phyloP scores from a whole-genome alignment of 2,329 filamentous ascomycete species.

The Chaetomium sp. region DNA sequence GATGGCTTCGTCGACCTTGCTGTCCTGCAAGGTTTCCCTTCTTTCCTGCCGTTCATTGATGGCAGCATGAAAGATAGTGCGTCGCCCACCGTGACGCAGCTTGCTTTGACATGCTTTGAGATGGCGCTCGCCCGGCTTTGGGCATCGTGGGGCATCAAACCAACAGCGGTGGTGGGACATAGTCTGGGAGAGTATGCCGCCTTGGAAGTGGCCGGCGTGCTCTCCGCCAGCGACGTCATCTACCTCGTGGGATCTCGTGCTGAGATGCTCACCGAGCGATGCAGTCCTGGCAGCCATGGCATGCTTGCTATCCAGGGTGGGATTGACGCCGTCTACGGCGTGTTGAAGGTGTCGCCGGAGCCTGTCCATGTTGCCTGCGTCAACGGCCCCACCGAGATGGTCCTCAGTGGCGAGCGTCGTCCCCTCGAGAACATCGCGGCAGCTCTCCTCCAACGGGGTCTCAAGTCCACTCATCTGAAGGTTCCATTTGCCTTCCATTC shows the following conservation, averaged over 20 bases:
- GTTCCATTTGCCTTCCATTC: constrained; percentile 51
- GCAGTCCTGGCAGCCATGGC: constrained; percentile 58
- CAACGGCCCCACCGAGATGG: constrained; percentile 69
- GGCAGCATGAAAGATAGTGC: constrained; percentile 39
- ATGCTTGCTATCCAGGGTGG: constrained; percentile 46
- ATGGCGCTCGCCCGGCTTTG: constrained; percentile 52
- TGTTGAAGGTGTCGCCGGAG: constrained; percentile 36
- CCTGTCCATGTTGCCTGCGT: constrained; percentile 58
- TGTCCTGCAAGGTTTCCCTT: constrained; percentile 47
- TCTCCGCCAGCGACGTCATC: constrained; percentile 65
- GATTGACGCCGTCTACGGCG: constrained; percentile 46
- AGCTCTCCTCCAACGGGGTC: constrained; percentile 27
- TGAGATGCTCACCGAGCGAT: constrained; percentile 56
- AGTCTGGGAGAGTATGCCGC: constrained; percentile 71
- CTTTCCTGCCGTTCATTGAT: constrained; percentile 47
- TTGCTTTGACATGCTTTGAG: constrained; percentile 49
- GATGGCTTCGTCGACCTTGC: constrained; percentile 52
- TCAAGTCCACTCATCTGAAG: constrained; percentile 41
- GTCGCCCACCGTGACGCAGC: constrained; percentile 47
- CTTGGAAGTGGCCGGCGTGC: constrained; percentile 61
- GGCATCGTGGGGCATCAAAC: constrained; percentile 49
- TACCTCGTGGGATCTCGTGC: constrained; percentile 65
- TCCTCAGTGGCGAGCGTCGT: constrained; percentile 49
- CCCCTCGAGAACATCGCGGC: constrained; percentile 37
- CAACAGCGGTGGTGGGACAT: constrained; percentile 51